A percentile compares a stretch with the other conserved stretches of the same genome.
These are phyloP conservation scores for Coemansia sp. DNA, from an alignment of 192 early-diverging fungal species.

Conservation along the genomic window DNA sequence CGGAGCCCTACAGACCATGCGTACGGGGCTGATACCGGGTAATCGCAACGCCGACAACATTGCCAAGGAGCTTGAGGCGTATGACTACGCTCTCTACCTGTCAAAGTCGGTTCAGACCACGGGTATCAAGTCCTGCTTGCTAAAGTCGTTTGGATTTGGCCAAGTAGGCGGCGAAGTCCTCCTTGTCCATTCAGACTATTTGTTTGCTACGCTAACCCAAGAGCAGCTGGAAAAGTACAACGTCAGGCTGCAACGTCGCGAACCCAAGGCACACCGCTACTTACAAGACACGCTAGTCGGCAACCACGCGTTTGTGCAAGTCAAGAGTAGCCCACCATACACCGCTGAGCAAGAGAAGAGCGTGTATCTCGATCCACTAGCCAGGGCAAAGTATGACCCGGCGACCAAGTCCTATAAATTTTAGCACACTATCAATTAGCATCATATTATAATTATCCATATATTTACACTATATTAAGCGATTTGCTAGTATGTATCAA, in stretches of 20 bases:
- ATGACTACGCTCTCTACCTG: conserved; percentile 80
- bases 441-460: conserved; percentile 58
- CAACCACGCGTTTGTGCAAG: conserved; percentile 77
- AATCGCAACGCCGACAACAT: conserved; percentile 64
- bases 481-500: not conserved
- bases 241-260: conserved; percentile 67
- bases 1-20: conserved; percentile 79
- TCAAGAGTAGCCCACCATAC: conserved; percentile 89
- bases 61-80: conserved; percentile 65
- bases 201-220: conserved; percentile 68
- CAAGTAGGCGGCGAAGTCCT: conserved; percentile 75
- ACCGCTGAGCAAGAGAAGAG: conserved; percentile 74
- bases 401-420: conserved; percentile 49
- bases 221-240: conserved; percentile 73
- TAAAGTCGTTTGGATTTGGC: conserved; percentile 93
- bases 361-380: conserved; percentile 88
- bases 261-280: conserved; percentile 84
- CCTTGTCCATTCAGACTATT: conserved; percentile 36
- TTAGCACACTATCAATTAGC: conserved; percentile 51
- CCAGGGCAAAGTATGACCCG: conserved; percentile 86
- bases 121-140: conserved; percentile 84
- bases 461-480: conserved; percentile 37
- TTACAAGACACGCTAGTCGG: conserved; percentile 88
- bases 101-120: conserved; percentile 83
- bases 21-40: conserved; percentile 83